Conservation (phyloP, 2,329 filamentous ascomycete species). For the Colletotrichum orbiculare region DNA sequence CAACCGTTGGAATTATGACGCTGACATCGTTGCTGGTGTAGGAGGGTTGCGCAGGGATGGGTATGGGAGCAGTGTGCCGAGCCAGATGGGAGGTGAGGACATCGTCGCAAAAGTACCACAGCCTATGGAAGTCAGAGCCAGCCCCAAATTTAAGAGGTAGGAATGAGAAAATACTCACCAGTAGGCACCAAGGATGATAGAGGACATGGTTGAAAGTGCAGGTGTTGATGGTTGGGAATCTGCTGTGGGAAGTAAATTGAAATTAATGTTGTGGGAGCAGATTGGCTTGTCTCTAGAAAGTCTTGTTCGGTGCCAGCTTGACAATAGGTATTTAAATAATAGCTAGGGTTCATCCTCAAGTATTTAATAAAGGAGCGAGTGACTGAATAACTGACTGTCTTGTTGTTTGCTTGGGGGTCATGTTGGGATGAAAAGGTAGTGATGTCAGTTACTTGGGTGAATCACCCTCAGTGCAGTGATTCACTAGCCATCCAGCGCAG, state of each 20-base stretch:
- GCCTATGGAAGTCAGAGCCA: slow-evolving; percentile 5
- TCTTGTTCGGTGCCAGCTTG: no score
- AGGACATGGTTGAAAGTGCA: slow-evolving; percentile 3
- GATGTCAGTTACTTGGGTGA: no score
- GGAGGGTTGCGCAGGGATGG: slow-evolving; percentile 15
- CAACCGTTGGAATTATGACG: slow-evolving; percentile 43
- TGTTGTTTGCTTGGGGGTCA: no score
- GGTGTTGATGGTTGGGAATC: background rate
- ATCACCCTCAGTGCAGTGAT: no score
- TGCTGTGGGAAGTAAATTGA: background rate
- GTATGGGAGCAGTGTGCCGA: slow-evolving; percentile 1
- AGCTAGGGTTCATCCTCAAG: no score
- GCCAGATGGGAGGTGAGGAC: slow-evolving; percentile 9
- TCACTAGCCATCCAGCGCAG: no score
- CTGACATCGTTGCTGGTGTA: slow-evolving; percentile 39
- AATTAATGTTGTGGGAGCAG: background rate
- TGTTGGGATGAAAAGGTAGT: no score
- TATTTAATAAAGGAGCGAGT: no score
- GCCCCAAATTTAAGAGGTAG: background rate
- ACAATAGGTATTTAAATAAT: no score
- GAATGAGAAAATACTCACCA: slow-evolving; percentile 9
- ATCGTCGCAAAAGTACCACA: slow-evolving; percentile 23
- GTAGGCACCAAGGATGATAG: background rate
- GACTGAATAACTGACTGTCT: no score
- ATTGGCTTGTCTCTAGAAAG: background rate